phyloP scores from a whole-genome alignment of 495 filamentous ascomycete species.

The Cladorrhinum samala region DNA sequence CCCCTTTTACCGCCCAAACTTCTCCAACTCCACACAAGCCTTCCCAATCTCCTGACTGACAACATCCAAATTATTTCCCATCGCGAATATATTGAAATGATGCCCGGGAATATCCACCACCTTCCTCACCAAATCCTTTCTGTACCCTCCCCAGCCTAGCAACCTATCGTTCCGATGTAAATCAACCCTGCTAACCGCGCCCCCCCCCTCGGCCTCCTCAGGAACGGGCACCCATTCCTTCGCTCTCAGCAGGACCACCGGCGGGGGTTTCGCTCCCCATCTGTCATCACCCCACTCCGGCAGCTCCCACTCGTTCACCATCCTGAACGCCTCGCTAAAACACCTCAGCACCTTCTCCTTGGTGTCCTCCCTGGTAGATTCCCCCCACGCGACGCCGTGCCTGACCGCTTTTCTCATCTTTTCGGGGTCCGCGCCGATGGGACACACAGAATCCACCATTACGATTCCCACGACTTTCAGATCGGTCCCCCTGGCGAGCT shows the following conservation, averaged over 20 bases:
- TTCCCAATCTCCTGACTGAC: constrained; percentile 26
- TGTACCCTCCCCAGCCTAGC: constrained; percentile 38
- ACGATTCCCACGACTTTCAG: constrained; percentile 35
- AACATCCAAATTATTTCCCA: constrained; percentile 18
- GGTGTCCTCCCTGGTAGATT: constrained; percentile 31
- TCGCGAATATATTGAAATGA: constrained; percentile 39
- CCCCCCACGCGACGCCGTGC: constrained; percentile 24
- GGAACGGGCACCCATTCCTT: constrained; percentile 25
- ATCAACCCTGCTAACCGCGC: constrained; percentile 29
- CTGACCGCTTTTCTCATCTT: constrained; percentile 11
- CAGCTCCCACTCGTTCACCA: constrained; percentile 31
- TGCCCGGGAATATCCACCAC: constrained; percentile 36
- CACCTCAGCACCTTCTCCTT: constrained; percentile 27
- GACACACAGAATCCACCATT: constrained; percentile 40
- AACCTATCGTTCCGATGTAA: constrained; percentile 20
- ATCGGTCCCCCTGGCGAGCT: constrained; percentile 21
- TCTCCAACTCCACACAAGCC: constrained; percentile 31
- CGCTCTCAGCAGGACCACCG: constrained; percentile 34
- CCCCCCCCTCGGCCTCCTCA: constrained; percentile 18
- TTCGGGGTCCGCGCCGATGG: constrained; percentile 2
- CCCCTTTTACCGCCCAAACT: background rate
- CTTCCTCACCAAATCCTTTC: constrained; percentile 27
- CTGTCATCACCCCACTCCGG: constrained; percentile 26
- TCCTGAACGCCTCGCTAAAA: constrained; percentile 32
- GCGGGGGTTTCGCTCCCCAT: constrained; percentile 15